These are phyloP conservation scores for Ceraceosorus guamensis DNA, from an alignment of 1,284 basidiomycete species.

Conservation along the genomic window DNA sequence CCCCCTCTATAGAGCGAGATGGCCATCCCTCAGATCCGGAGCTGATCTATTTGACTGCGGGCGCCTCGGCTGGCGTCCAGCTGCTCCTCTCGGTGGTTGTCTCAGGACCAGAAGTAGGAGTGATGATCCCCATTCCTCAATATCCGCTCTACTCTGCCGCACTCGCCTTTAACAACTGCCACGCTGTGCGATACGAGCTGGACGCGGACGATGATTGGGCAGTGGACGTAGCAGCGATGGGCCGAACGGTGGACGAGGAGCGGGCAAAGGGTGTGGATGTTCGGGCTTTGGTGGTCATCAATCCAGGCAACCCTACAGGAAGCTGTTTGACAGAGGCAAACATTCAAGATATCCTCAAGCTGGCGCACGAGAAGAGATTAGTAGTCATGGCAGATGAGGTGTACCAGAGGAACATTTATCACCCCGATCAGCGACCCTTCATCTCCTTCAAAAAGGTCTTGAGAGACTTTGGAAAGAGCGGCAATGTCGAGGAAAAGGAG, in stretches of 20 bases:
- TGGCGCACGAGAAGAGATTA: constrained; percentile 39
- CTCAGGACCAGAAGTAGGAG: constrained; percentile 58
- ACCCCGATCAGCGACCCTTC: constrained; percentile 38
- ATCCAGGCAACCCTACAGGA: constrained; percentile 47
- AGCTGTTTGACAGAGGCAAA: constrained; percentile 35
- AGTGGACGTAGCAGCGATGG: constrained; percentile 67
- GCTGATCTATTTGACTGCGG: constrained; percentile 86
- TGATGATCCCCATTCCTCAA: constrained; percentile 94
- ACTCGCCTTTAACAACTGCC: constrained; percentile 73
- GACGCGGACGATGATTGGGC: constrained; percentile 77
- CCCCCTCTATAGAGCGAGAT: constrained; percentile 18
- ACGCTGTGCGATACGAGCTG: constrained; percentile 81
- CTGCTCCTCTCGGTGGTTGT: constrained; percentile 78
- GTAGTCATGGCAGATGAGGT: constrained; percentile 47
- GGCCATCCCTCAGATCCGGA: constrained; percentile 68
- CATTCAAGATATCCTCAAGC: constrained; percentile 35
- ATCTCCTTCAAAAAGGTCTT: constrained; percentile 45
- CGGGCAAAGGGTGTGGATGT: constrained; percentile 56
- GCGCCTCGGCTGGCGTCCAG: constrained; percentile 85
- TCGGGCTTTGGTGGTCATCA: constrained; percentile 43
- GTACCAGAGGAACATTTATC: constrained; percentile 46
- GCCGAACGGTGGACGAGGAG: constrained; percentile 63
- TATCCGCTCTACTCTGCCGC: constrained; percentile 96
- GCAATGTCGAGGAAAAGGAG: constrained; percentile 19
- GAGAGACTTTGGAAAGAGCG: constrained; percentile 22